Conservation (phyloP, 495 filamentous ascomycete species). For the Xylaria bambusicola region DNA sequence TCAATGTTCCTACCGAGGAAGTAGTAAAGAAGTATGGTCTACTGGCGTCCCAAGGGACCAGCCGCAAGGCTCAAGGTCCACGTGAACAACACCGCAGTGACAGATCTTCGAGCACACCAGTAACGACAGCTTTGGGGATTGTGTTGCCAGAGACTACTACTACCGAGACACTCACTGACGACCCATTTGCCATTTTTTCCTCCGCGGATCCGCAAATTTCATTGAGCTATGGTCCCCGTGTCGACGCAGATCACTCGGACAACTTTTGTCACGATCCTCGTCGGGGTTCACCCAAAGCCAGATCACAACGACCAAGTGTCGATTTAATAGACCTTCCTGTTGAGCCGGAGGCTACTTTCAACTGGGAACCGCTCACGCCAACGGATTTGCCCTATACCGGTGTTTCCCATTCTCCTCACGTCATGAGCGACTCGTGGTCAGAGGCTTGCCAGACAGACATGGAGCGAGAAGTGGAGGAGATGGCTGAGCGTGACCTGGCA, state of each 20-base stretch:
- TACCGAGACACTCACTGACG: neutral
- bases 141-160: neutral
- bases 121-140: no score
- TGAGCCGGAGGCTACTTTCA: neutral
- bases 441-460: neutral
- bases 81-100: neutral
- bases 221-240: neutral
- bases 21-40: neutral
- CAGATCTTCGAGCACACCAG: neutral
- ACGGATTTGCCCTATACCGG: conserved; percentile 10
- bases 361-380: conserved; percentile 15
- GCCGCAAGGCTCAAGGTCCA: neutral
- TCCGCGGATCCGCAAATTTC: neutral
- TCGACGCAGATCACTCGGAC: neutral
- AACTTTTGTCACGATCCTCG: neutral
- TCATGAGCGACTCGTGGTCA: conserved; percentile 12
- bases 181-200: neutral
- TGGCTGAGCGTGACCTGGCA: conserved; percentile 25
- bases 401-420: neutral
- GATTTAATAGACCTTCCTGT: neutral
- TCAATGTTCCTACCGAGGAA: neutral
- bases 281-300: neutral
- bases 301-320: neutral
- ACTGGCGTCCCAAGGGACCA: neutral
- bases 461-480: conserved; percentile 14